phyloP scores from a whole-genome alignment of 768 basidiomycete species.

The Auricularia auricula-judae region DNA sequence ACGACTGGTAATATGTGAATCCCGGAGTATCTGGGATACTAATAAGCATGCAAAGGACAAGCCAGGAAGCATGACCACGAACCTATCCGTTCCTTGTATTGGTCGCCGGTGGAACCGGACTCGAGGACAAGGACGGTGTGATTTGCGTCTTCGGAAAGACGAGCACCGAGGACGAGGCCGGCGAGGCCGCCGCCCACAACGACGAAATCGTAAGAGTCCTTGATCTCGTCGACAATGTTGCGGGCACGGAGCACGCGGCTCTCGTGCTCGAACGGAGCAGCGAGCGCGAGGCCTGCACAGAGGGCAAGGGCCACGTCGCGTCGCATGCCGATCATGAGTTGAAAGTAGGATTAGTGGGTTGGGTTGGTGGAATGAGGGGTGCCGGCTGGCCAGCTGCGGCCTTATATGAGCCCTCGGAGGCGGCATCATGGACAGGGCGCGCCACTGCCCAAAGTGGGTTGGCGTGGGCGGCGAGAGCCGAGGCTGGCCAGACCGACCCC shows the following conservation, averaged over 20 bases:
- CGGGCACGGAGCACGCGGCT: slow-evolving; percentile 13
- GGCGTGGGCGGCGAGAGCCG: too few relatives aligned
- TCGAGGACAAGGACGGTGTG: slow-evolving; percentile 31
- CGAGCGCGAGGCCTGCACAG: too few relatives aligned
- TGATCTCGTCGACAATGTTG: slow-evolving; percentile 31
- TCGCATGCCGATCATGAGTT: too few relatives aligned
- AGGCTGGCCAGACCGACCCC: too few relatives aligned
- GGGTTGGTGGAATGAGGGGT: too few relatives aligned
- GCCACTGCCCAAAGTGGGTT: too few relatives aligned
- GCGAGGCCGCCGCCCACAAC: slow-evolving; percentile 39
- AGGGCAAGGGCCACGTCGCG: too few relatives aligned
- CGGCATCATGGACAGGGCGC: too few relatives aligned
- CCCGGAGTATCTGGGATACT: slow-evolving; percentile 33
- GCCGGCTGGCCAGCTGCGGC: too few relatives aligned
- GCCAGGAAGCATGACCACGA: neutral
- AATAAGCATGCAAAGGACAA: neutral
- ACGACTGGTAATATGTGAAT: slow-evolving; percentile 40
- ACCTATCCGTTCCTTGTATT: slow-evolving; percentile 21
- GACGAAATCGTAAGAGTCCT: slow-evolving; percentile 42
- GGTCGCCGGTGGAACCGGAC: slow-evolving; percentile 25
- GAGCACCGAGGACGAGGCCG: slow-evolving; percentile 31
- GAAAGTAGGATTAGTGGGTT: too few relatives aligned
- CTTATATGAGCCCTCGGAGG: too few relatives aligned
- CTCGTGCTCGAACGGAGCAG: too few relatives aligned
- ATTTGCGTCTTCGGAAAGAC: slow-evolving; percentile 29